Evolutionary conservation across 2,329 filamentous ascomycete genomes (phyloP).

Genomic region (Dactylellina parvicollis): DNA sequence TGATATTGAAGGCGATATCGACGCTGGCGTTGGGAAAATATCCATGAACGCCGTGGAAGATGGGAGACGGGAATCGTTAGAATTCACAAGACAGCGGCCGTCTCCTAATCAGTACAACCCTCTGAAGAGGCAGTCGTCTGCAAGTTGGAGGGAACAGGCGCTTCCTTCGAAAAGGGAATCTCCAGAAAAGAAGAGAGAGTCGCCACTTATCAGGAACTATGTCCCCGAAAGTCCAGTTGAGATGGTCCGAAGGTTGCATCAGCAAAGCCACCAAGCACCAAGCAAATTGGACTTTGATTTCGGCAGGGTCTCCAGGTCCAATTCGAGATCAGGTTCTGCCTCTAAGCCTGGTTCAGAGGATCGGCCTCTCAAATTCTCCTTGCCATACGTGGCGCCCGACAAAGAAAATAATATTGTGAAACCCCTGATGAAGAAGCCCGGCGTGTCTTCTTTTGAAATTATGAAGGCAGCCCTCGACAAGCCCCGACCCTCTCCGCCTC

Average conservation of each 20-base stretch:
- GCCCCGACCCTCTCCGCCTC: constrained; percentile 33
- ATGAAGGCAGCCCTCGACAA: constrained; percentile 21
- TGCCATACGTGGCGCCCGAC: constrained; percentile 21
- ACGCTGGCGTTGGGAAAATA: constrained; percentile 15
- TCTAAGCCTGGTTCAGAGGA: constrained; percentile 30
- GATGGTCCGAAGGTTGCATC: constrained; percentile 39
- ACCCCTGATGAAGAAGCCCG: constrained; percentile 15
- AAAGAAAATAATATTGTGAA: constrained; percentile 31
- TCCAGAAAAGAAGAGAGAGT: constrained; percentile 38
- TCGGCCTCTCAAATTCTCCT: constrained; percentile 32
- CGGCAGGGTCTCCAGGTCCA: constrained; percentile 30
- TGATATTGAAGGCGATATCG: constrained; percentile 19
- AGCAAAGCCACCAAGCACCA: constrained; percentile 22
- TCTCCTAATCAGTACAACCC: constrained; percentile 53
- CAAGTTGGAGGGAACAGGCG: constrained; percentile 51
- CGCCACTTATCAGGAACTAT: constrained; percentile 26
- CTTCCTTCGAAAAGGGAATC: constrained; percentile 50
- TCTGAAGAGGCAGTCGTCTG: constrained; percentile 50
- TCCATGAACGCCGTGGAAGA: constrained; percentile 1
- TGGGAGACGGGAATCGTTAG: constrained; percentile 33
- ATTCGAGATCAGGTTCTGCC: constrained; percentile 40
- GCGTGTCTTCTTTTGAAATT: constrained; percentile 33
- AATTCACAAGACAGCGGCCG: constrained; percentile 37
- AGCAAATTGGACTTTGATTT: constrained; percentile 49
- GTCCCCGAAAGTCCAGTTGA: constrained; percentile 45